Conservation (phyloP, 257 asterid species). For the Solanum sitiens region DNA sequence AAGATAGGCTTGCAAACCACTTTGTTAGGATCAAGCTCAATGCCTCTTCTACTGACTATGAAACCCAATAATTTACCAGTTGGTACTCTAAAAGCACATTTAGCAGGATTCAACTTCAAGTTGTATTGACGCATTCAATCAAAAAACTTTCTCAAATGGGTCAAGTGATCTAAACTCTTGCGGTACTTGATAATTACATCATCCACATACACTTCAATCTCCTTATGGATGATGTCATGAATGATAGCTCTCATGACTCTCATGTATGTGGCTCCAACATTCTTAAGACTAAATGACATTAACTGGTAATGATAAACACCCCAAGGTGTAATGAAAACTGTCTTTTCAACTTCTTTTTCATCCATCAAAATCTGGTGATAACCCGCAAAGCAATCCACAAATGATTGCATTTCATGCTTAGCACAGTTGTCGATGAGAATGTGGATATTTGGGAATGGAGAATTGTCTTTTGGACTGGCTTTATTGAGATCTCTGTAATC, state of each 20-base stretch:
- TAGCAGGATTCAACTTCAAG: neutral
- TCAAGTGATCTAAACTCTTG: neutral
- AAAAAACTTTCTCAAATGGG: neutral
- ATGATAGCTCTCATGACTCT: too few species aligned
- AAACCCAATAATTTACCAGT: too few species aligned
- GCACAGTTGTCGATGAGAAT: neutral
- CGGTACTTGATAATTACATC: neutral
- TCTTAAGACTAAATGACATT: neutral
- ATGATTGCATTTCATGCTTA: too few species aligned
- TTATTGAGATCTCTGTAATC: too few species aligned
- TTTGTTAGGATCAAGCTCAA: neutral
- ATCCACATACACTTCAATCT: neutral
- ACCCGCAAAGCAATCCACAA: too few species aligned
- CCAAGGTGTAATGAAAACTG: neutral
- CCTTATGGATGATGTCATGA: neutral
- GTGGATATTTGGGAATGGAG: neutral
- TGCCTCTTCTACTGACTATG: neutral
- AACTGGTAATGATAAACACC: neutral
- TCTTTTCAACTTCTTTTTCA: too few species aligned
- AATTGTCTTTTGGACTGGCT: neutral
- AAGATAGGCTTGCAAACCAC: neutral
- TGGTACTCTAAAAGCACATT: neutral
- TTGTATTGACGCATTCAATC: too few species aligned
- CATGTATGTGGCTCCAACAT: too few species aligned
- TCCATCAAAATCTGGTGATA: too few species aligned